Evolutionary conservation across 2,329 filamentous ascomycete genomes (phyloP).

Genomic region (Nothophoma quercina): DNA sequence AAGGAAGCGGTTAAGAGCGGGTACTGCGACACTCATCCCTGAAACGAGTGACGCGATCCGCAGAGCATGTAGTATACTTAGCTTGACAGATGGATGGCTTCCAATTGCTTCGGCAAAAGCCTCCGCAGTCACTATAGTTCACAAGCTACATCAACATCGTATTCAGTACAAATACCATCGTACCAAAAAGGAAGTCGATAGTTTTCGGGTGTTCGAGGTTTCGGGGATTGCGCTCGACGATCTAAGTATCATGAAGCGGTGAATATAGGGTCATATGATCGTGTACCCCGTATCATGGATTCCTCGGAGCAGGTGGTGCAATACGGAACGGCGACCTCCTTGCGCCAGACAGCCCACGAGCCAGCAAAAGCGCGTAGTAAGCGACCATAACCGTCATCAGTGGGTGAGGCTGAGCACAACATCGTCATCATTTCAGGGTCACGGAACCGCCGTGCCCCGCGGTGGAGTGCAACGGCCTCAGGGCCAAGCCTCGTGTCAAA

Average conservation of each 20-base stretch:
- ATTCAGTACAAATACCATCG: no score
- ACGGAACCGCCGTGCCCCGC: background rate
- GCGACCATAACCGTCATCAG: background rate
- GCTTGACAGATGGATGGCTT: no score
- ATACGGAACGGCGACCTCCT: background rate
- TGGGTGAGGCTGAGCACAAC: constrained; percentile 2
- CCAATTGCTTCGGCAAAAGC: no score
- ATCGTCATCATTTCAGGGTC: background rate
- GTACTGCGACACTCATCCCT: background rate
- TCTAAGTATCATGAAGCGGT: background rate
- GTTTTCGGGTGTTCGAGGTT: no score
- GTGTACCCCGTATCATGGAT: background rate
- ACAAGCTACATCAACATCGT: no score
- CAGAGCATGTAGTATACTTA: no score
- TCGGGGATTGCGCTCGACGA: no score
- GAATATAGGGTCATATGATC: background rate
- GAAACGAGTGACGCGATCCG: background rate
- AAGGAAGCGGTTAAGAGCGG: background rate
- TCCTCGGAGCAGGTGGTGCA: background rate
- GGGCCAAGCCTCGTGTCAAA: background rate
- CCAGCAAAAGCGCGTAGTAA: background rate
- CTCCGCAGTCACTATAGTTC: no score
- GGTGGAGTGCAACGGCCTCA: background rate
- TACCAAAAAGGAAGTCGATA: no score
- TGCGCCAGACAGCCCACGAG: background rate